Evolutionary conservation across 2,329 filamentous ascomycete genomes (phyloP), one percentile per base, ranked within the genome.

Genomic region (Penicillium sp.): DNA sequence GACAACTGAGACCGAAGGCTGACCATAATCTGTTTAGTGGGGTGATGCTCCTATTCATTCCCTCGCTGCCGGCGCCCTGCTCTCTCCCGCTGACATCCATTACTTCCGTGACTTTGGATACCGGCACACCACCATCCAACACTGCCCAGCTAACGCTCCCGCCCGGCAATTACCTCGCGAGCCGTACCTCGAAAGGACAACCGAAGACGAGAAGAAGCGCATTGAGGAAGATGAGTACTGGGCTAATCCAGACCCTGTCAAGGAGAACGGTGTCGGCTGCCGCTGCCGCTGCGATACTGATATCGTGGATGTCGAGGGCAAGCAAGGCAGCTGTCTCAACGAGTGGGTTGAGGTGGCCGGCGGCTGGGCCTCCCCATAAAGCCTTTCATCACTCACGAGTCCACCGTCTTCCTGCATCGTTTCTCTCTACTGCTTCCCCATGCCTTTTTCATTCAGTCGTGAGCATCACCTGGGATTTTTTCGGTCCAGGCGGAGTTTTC

Each of bases 81-180:
- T 99, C 35, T 84, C 87, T 2, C 87, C 90, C 49, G 82, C 83
- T 55, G 92, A 99, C 71, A 91, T 99, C 60, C 95, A 99, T 78
- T 99, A 99, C 80, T 99, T 99, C 88, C 92, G 95, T 69, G 95
- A 99, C 76, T 94, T 98, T 78, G 95, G 95, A 56, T 99, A 99
- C 80, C 87, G 95, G 72, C 95, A 99, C 78, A 99, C 95, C 6
- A 99, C 95, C 3, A 99, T 99, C 72, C 94, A 98, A 78, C 95
- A 99, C 77, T 99, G 95, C 71, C 95, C 95, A 1, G 92, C 93
- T 55, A 99, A 99, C 73, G 95, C 95, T 2, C 95, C 94, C 0
- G 88, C 89, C 13, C 88, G 91, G 50, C 95, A 99, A 77, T 83
- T 96, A 44, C 86, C 89, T 4, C 87, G 92, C 58, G 83, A 87